Base-by-base conservation (phyloP, 257 asterid species). In the Ehretia macrophylla region DNA sequence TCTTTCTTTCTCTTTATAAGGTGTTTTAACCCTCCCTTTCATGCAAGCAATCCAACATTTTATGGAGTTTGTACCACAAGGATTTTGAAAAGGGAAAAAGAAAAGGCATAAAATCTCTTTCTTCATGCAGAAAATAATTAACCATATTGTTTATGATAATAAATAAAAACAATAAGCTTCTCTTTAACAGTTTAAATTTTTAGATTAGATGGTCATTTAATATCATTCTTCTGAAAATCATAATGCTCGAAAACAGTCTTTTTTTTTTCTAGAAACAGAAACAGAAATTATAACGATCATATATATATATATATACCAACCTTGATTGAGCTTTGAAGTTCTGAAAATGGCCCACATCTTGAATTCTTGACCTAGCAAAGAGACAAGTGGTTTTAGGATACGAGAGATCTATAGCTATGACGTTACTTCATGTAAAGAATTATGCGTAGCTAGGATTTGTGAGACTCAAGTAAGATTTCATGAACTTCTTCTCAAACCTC, bases 281-380 rank as follows among this genome's bases (percentile, higher is more conserved):
- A 48, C 11, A 16, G 17, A 10, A 45, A 55, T 14, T 18, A 51
- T 5, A 8, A 14, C 6, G 3, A 42, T 14, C 8, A 32, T 10
- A 12, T 49, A 18, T 51, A 32, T 17, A 32, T 10, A 12, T 49
- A 18, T 51, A 32, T 17, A 45, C 42, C 8, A 37, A 77, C 84
- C 83, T 79, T 55, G 66, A 32, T 60, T 75, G 66, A 58, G 59
- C 8, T 54, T 47, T 37, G 80, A 67, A 20, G 54, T 17, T 52
- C 51, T 69, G 74, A 79, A 60, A 56, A 68, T 55, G 8, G 76
- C 20, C 82, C 77, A 77, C 90, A 82, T 85, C 75, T 71, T 70
- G 64, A 44, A n/a, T 65, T 48, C 50, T 75, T 32, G 17, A 46
- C 14, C 10, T 8, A 20, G 32, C 22, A 37, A 47, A 27, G 39